phyloP scores from a whole-genome alignment of 768 basidiomycete genomes.

The Kwoniella heveanensis region DNA sequence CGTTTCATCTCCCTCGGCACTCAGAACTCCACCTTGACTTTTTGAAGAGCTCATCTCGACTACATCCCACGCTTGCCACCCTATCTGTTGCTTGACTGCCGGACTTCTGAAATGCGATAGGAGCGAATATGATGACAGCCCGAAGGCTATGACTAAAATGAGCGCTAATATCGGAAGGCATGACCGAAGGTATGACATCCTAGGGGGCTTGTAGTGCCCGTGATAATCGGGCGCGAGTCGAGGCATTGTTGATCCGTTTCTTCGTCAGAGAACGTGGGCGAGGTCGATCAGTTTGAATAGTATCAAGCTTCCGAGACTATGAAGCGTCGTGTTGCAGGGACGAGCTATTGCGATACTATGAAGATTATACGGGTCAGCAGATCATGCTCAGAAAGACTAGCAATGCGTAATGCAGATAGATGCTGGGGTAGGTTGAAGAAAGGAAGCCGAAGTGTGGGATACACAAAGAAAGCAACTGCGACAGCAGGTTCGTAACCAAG shows the following conservation, averaged over 20 bases:
- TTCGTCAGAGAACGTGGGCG: not conserved
- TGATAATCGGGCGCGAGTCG: conserved; percentile 24
- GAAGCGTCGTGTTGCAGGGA: too few species aligned
- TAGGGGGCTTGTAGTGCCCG: conserved; percentile 24
- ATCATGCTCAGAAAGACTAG: not conserved
- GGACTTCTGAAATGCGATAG: conserved; percentile 69
- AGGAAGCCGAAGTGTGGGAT: not conserved
- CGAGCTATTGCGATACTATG: too few species aligned
- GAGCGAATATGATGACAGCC: conserved; percentile 75
- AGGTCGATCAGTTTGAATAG: not conserved
- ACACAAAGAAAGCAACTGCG: not conserved
- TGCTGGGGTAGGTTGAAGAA: not conserved
- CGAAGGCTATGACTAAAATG: conserved; percentile 67
- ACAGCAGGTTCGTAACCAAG: too few species aligned
- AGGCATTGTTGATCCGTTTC: conserved; percentile 22
- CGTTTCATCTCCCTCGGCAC: conserved; percentile 23
- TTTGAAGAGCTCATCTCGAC: conserved; percentile 55
- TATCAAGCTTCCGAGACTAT: too few species aligned
- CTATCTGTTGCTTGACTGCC: conserved; percentile 65
- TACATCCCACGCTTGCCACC: conserved; percentile 87
- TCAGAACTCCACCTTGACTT: conserved; percentile 67
- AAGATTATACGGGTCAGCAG: not conserved
- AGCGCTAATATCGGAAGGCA: conserved; percentile 58
- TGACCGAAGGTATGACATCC: conserved; percentile 57
- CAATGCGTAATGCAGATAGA: not conserved